Evolutionary conservation across 2,329 filamentous ascomycete species (phyloP).

Genomic region (Aspergillus unguis): DNA sequence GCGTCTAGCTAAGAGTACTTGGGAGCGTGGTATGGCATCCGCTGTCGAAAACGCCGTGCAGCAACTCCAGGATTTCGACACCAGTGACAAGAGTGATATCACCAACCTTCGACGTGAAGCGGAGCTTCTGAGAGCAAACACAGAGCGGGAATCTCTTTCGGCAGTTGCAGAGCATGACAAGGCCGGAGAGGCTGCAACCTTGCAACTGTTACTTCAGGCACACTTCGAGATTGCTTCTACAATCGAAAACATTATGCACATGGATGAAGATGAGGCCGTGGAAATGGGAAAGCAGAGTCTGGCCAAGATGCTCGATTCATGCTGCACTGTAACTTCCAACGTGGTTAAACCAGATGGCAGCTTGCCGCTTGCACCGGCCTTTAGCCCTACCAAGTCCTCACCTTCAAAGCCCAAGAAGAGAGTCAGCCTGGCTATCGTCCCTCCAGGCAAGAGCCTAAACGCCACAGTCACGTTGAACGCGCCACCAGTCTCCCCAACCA

Average conservation of each 20-base stretch:
- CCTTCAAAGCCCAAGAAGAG: slow-evolving; percentile 68
- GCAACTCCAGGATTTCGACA: slow-evolving; percentile 70
- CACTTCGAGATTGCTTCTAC: slow-evolving; percentile 90
- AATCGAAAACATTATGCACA: slow-evolving; percentile 73
- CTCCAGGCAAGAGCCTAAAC: slow-evolving; percentile 25
- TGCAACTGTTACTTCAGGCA: slow-evolving; percentile 80
- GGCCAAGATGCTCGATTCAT: slow-evolving; percentile 71
- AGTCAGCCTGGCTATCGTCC: slow-evolving; percentile 38
- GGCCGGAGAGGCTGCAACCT: slow-evolving; percentile 68
- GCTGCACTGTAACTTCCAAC: slow-evolving; percentile 70
- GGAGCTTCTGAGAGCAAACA: slow-evolving; percentile 78
- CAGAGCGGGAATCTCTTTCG: slow-evolving; percentile 72
- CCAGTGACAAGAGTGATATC: slow-evolving; percentile 64
- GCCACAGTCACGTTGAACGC: slow-evolving; percentile 32
- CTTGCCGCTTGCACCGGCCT: slow-evolving; percentile 53
- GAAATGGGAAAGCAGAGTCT: slow-evolving; percentile 74
- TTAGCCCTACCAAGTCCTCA: slow-evolving; percentile 67
- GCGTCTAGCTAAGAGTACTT: slow-evolving; percentile 72
- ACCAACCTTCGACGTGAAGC: slow-evolving; percentile 74
- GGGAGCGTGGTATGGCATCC: slow-evolving; percentile 83
- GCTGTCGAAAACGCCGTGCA: slow-evolving; percentile 80
- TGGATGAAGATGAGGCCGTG: slow-evolving; percentile 81
- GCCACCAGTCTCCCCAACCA: slow-evolving; percentile 60
- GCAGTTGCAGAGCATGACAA: slow-evolving; percentile 83
- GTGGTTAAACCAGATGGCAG: slow-evolving; percentile 86